These are phyloP conservation scores for Umbelopsis ramanniana DNA, from an alignment of 192 early-diverging fungal genomes.

Conservation along the genomic window DNA sequence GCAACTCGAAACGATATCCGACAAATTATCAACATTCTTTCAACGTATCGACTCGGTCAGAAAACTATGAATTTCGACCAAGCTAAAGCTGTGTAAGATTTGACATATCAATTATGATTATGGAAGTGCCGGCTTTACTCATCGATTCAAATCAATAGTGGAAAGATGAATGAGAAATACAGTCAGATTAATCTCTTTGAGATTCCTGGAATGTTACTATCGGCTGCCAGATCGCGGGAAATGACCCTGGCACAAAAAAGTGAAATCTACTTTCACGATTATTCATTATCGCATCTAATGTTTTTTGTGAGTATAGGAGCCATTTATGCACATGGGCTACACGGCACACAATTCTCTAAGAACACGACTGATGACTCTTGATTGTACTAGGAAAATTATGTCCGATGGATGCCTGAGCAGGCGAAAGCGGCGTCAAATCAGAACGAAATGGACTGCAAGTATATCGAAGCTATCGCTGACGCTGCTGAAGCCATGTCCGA, in stretches of 20 bases:
- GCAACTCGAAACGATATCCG: slow-evolving; percentile 91
- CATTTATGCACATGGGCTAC: background rate
- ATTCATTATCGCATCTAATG: slow-evolving; percentile 86
- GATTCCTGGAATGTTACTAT: slow-evolving; percentile 69
- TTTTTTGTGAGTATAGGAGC: slow-evolving; percentile 68
- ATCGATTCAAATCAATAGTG: slow-evolving; percentile 23
- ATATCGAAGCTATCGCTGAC: slow-evolving; percentile 52
- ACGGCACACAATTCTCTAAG: background rate
- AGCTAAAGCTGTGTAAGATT: slow-evolving; percentile 69
- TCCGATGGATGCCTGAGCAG: slow-evolving; percentile 30
- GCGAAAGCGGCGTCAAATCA: slow-evolving; percentile 2
- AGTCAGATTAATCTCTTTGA: slow-evolving; percentile 71
- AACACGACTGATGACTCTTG: background rate
- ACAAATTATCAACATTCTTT: slow-evolving; percentile 94
- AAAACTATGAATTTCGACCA: slow-evolving; percentile 79
- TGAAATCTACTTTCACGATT: slow-evolving; percentile 93
- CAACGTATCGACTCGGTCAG: slow-evolving; percentile 80
- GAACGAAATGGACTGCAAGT: slow-evolving; percentile 52
- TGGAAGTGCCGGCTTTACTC: slow-evolving; percentile 5
- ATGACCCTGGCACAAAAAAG: slow-evolving; percentile 73
- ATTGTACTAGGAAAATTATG: slow-evolving; percentile 42
- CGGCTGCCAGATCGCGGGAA: slow-evolving; percentile 41
- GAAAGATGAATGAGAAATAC: slow-evolving; percentile 37
- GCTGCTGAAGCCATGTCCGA: slow-evolving; percentile 89
- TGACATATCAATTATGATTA: slow-evolving; percentile 10